phyloP scores from a whole-genome alignment of 1,284 basidiomycete genomes.

The Puccinia novopanici region DNA sequence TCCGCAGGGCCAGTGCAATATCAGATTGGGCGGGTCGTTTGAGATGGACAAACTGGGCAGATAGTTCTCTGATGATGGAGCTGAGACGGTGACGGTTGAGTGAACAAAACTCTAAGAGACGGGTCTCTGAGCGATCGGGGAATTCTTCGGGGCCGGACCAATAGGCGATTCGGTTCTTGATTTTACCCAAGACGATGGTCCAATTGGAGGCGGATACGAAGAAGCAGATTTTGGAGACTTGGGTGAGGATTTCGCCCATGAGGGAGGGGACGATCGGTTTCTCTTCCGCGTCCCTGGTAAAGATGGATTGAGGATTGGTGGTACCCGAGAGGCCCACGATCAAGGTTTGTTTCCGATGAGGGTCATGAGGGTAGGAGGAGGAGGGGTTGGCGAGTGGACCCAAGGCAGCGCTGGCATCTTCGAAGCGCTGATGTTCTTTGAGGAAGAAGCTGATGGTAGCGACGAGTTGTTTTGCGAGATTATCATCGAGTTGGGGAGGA shows the following conservation, averaged over 20 bases:
- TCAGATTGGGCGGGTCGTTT: constrained; percentile 73
- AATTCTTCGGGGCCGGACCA: constrained; percentile 63
- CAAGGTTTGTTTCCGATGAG: constrained; percentile 40
- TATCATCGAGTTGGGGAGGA: constrained; percentile 77
- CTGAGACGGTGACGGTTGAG: constrained; percentile 69
- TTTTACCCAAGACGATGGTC: constrained; percentile 73
- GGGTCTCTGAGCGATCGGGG: constrained; percentile 70
- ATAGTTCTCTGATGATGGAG: constrained; percentile 71
- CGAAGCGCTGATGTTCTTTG: constrained; percentile 63
- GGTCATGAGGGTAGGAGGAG: constrained; percentile 30
- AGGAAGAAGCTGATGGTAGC: constrained; percentile 79
- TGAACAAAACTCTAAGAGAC: constrained; percentile 72
- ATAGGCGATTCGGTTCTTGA: constrained; percentile 74
- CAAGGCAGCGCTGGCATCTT: constrained; percentile 54
- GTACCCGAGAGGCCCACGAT: background rate
- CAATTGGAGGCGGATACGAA: constrained; percentile 89
- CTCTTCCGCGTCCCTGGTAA: constrained; percentile 31
- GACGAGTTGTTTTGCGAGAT: constrained; percentile 79
- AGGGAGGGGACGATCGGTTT: constrained; percentile 49
- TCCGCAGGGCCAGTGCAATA: constrained; percentile 72
- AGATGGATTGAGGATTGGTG: background rate
- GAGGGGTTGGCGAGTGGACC: constrained; percentile 50
- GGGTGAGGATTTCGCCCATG: constrained; percentile 59
- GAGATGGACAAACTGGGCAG: constrained; percentile 80
- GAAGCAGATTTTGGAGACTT: constrained; percentile 74